A percentile compares a stretch with the other conserved stretches of the same genome.
Conservation (phyloP, 306 rosid genomes). For the Nissolia schottii region DNA sequence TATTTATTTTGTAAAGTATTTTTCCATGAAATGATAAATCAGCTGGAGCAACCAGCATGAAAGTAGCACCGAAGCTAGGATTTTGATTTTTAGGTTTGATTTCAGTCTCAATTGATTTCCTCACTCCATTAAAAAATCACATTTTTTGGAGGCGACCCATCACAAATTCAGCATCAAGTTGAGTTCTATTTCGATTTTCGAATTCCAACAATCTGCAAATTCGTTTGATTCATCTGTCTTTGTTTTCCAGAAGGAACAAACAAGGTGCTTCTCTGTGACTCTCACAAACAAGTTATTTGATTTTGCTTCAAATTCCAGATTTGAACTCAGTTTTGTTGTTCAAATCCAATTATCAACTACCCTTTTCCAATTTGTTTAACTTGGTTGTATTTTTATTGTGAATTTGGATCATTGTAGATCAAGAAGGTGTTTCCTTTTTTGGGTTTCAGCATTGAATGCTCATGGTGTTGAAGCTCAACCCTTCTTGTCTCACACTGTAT, state of each 20-base stretch:
- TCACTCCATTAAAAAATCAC: neutral
- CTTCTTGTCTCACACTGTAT: constrained; percentile 37
- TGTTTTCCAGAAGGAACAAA: neutral
- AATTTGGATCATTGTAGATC: constrained; percentile 34
- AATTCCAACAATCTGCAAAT: neutral
- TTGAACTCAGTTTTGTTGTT: constrained; percentile 2
- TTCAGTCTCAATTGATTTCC: neutral
- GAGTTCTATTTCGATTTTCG: neutral
- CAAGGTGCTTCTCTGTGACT: neutral
- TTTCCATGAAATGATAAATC: neutral
- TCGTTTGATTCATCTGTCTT: neutral
- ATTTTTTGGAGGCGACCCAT: neutral
- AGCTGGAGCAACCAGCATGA: neutral
- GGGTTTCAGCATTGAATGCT: constrained; percentile 12
- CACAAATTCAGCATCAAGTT: neutral
- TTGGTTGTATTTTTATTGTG: constrained; percentile 9
- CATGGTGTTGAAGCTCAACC: constrained; percentile 43
- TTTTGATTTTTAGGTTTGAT: neutral
- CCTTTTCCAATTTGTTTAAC: constrained; percentile 2
- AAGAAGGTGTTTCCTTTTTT: neutral
- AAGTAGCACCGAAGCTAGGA: neutral
- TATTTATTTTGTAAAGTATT: too few relatives aligned
- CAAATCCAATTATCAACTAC: neutral
- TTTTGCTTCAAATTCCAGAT: constrained; percentile 1
- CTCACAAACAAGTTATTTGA: too few relatives aligned